Percentiles rank a stretch among this genome's conserved stretches.
phyloP scores from a whole-genome alignment of 1,284 basidiomycete species.

The Schizophyllum commune region DNA sequence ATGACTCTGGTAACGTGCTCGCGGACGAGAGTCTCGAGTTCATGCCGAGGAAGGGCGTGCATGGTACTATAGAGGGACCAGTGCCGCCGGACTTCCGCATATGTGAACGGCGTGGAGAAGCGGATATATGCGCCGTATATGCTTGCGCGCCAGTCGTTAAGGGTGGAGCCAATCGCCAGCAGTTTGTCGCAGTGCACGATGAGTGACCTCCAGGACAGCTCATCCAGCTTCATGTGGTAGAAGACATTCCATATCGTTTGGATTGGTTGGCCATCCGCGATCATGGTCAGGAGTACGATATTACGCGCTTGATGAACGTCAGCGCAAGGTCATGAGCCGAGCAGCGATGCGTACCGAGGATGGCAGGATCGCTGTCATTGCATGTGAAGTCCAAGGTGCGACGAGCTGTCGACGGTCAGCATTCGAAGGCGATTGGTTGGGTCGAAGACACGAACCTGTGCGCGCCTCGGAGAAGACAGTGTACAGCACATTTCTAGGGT shows the following conservation, averaged over 20 bases:
- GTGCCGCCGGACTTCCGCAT: slow-evolving; percentile 27
- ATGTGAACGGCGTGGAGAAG: slow-evolving; percentile 27
- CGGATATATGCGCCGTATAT: slow-evolving; percentile 26
- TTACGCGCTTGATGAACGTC: slow-evolving; percentile 22
- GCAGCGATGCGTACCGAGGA: slow-evolving; percentile 26
- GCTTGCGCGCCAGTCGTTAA: slow-evolving; percentile 27
- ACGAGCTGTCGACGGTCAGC: slow-evolving; percentile 13
- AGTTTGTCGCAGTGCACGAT: slow-evolving; percentile 28
- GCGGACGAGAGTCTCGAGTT: background rate
- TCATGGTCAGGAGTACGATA: slow-evolving; percentile 15
- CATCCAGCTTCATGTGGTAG: slow-evolving; percentile 33
- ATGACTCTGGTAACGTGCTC: background rate
- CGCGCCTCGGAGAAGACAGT: slow-evolving; percentile 22
- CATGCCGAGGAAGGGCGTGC: background rate
- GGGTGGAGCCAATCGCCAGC: slow-evolving; percentile 14
- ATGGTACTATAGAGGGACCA: slow-evolving; percentile 26
- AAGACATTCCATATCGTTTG: slow-evolving; percentile 34
- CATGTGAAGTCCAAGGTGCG: slow-evolving; percentile 39
- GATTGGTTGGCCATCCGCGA: slow-evolving; percentile 20
- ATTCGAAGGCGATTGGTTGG: background rate
- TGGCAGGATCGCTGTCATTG: slow-evolving; percentile 34
- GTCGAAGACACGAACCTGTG: background rate
- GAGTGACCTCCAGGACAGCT: slow-evolving; percentile 19
- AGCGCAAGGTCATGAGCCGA: slow-evolving; percentile 12
- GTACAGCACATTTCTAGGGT: slow-evolving; percentile 36